Evolutionary conservation across 805 yeast genomes (phyloP), one percentile per base, ranked within the genome.

Genomic region (Spathaspora boniae): DNA sequence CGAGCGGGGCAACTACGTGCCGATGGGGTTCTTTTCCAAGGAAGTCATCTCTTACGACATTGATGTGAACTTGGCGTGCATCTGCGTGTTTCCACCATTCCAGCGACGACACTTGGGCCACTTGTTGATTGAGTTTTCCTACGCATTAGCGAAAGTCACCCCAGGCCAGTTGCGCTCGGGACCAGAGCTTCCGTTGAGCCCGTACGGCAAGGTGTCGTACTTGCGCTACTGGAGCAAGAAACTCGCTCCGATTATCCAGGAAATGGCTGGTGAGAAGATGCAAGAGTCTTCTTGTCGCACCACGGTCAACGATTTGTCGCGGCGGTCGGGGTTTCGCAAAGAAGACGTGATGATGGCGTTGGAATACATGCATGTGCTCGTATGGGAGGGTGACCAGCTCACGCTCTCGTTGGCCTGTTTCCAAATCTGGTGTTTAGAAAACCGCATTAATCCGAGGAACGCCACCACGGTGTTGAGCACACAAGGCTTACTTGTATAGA

Each of bases 21-120:
- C 91, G 2, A 80, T 89, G 82, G 98, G 97, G 1, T 93, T 87
- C 53, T 93, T 87, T 51, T 88, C 97, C 9, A 85, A 86, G 47
- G 98, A 93, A 51, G 62, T 82, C 29, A 63, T 83, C 0, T 80
- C 96, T 0, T 78, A 79, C 73, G 91, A 85, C 35, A 72, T 77
- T 34, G 86, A 89, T 55, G 63, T 59, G 36, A 93, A 91, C 53
- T 64, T 93, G 25, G 96, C 97, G 0, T 93, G 98, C 53, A 84
- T 93, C 9, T 70, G 93, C 45, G 78, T 87, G 3, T 85, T 93
- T 42, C 98, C 98, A 1, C 96, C 96, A 3, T 93, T 78, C 54
- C 98, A 91, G 55, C 68, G 86, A 39, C 71, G 73, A 26, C 81
- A 78, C 6, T 56, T 89, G 17, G 98, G 98, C 0, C 78, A 86